phyloP scores from a whole-genome alignment of 2,329 filamentous ascomycete species.

The Tolypocladium inflatum region DNA sequence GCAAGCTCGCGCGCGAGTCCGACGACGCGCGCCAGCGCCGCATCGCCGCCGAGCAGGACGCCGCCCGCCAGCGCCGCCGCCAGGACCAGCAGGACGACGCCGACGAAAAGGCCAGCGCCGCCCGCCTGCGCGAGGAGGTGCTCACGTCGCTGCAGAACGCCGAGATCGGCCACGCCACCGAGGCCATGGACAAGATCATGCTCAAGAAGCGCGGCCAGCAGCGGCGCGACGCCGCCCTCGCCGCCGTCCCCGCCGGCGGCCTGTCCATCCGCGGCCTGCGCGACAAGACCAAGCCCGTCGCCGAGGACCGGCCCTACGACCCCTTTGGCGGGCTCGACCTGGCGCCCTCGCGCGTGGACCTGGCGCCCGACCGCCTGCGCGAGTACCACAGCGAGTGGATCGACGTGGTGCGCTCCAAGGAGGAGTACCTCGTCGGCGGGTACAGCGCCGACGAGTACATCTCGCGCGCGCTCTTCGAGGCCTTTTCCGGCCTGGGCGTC shows the following conservation, averaged over 20 bases:
- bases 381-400: constrained; percentile 70
- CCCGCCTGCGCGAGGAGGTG: constrained; percentile 57
- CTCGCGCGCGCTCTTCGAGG: constrained; percentile 71
- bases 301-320: constrained; percentile 69
- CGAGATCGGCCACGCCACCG: constrained; percentile 48
- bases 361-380: constrained; percentile 39
- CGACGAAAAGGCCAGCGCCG: constrained; percentile 55
- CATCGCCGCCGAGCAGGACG: constrained; percentile 58
- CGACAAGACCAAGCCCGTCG: constrained; percentile 36
- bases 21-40: constrained; percentile 42
- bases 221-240: constrained; percentile 22
- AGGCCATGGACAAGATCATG: constrained; percentile 50
- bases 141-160: constrained; percentile 59
- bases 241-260: constrained; percentile 15
- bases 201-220: constrained; percentile 64
- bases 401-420: constrained; percentile 55
- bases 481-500: constrained; percentile 80
- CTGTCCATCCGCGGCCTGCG: constrained; percentile 75
- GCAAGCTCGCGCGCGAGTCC: constrained; percentile 42
- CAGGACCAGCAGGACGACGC: constrained; percentile 59
- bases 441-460: constrained; percentile 80
- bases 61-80: constrained; percentile 47
- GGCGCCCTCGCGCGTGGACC: constrained; percentile 56
- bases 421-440: constrained; percentile 63
- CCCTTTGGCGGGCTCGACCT: constrained; percentile 72